A percentile compares a stretch with the other conserved stretches of the same genome.
phyloP scores from a whole-genome alignment of 129 eudicot species.

The Chrysanthemum lavandulifolium region DNA sequence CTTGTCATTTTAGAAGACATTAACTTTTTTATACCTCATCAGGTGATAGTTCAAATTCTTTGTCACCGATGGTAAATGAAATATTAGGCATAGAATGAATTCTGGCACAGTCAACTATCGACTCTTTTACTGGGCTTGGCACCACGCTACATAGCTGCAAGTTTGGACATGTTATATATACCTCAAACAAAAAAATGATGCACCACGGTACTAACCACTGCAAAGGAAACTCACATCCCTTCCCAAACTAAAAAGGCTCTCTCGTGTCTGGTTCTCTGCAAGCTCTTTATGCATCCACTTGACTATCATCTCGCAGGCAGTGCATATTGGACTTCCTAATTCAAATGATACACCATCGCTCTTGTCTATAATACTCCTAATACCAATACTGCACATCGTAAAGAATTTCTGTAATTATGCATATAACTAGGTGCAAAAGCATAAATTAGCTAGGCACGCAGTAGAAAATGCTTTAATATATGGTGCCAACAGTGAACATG shows the following conservation, averaged over 20 bases:
- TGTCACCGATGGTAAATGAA: conserved; percentile 29
- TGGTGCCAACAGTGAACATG: no score
- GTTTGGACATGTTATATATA: neutral
- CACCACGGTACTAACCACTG: neutral
- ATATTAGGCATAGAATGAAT: conserved; percentile 24
- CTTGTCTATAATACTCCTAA: conserved; percentile 48
- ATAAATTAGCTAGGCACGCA: neutral
- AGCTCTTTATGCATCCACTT: conserved; percentile 65
- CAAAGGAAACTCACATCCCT: neutral
- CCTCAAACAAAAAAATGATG: neutral
- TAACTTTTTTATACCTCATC: conserved; percentile 20
- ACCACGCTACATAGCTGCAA: conserved; percentile 29
- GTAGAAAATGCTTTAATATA: no score
- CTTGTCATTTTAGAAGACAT: no score
- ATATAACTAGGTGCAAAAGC: neutral
- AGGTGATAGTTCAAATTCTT: conserved; percentile 25
- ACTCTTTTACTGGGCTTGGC: conserved; percentile 13
- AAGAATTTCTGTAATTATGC: neutral
- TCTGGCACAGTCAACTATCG: conserved; percentile 21
- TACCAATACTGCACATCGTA: conserved; percentile 45
- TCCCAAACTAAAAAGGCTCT: neutral
- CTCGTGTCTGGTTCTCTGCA: conserved; percentile 5
- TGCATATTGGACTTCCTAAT: conserved; percentile 40
- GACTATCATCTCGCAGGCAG: conserved; percentile 58
- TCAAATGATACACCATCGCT: conserved; percentile 23